Evolutionary conservation across 495 filamentous ascomycete species (phyloP).

Genomic region (Sabuloglossum arenarium): DNA sequence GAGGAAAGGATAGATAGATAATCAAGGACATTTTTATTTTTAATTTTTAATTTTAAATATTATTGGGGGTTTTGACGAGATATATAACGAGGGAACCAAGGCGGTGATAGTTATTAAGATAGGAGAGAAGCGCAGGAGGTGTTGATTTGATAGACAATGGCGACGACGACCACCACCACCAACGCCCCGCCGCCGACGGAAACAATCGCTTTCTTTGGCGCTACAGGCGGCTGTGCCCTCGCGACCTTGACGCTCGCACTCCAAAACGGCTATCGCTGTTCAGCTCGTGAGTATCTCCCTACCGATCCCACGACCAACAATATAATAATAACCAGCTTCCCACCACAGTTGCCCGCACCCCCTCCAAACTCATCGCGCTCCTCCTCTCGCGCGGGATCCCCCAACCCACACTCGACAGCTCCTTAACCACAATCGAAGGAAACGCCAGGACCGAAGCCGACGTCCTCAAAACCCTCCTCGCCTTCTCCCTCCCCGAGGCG

Average conservation of each 20-base stretch:
- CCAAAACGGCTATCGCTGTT: slow-evolving; percentile 26
- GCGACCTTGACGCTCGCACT: slow-evolving; percentile 29
- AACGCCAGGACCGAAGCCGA: slow-evolving; percentile 11
- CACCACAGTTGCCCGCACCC: slow-evolving; percentile 28
- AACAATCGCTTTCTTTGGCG: slow-evolving; percentile 26
- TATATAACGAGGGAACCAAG: too few relatives aligned
- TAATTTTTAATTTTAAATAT: too few relatives aligned
- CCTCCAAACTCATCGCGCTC: slow-evolving; percentile 33
- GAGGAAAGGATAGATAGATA: too few relatives aligned
- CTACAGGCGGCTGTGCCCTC: slow-evolving; percentile 28
- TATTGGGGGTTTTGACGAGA: too few relatives aligned
- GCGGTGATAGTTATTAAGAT: too few relatives aligned
- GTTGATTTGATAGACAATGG: too few relatives aligned
- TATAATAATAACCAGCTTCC: neutral
- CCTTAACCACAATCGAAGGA: slow-evolving; percentile 17
- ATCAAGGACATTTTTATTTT: too few relatives aligned
- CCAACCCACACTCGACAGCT: slow-evolving; percentile 5
- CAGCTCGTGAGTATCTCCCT: slow-evolving; percentile 11
- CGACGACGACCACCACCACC: neutral
- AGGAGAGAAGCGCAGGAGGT: too few relatives aligned
- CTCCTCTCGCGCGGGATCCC: slow-evolving; percentile 17
- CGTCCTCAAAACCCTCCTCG: slow-evolving; percentile 12
- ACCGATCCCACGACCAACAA: neutral
- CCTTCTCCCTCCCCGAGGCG: neutral
- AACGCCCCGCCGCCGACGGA: too few relatives aligned